A percentile compares a stretch with the other conserved stretches of the same genome.
phyloP scores from a whole-genome alignment of 768 basidiomycete species.

The Leccinum disarticulatum region DNA sequence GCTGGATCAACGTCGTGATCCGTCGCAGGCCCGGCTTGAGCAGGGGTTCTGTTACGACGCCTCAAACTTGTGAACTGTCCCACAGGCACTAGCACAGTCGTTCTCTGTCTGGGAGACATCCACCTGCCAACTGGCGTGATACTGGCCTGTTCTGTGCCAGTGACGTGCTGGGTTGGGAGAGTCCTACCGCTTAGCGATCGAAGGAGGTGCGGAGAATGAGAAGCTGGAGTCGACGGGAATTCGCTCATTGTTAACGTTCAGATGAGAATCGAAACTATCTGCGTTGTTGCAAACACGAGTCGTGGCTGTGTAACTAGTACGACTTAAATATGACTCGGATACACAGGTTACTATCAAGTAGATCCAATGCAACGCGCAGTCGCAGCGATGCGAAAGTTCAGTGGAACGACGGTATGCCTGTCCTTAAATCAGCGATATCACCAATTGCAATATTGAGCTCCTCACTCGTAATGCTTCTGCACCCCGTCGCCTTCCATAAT shows the following conservation, averaged over 20 bases:
- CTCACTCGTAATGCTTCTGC: constrained; percentile 72
- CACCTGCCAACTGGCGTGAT: constrained; percentile 4
- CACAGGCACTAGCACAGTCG: constrained; percentile 4
- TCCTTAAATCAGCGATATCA: constrained; percentile 13
- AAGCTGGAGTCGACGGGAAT: neutral
- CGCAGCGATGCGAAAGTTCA: constrained; percentile 76
- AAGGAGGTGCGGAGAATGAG: constrained; percentile 12
- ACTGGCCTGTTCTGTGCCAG: constrained; percentile 7
- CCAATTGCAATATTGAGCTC: neutral
- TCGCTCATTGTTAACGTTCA: constrained; percentile 6
- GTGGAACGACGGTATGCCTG: constrained; percentile 75
- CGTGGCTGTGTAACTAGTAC: constrained; percentile 17
- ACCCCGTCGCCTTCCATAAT: constrained; percentile 74
- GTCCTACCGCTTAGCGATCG: constrained; percentile 21
- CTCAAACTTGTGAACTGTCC: constrained; percentile 20
- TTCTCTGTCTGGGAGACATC: constrained; percentile 17
- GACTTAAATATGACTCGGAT: neutral
- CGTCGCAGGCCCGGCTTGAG: constrained; percentile 1
- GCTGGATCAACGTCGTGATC: constrained; percentile 8
- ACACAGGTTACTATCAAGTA: constrained; percentile 13
- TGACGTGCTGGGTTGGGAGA: constrained; percentile 16
- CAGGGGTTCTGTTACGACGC: constrained; percentile 7
- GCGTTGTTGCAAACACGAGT: neutral
- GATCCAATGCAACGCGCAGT: constrained; percentile 67
- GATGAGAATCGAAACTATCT: neutral